Evolutionary conservation across 257 asterid genomes (phyloP).

Genomic region (Nicotiana noctiflora): DNA sequence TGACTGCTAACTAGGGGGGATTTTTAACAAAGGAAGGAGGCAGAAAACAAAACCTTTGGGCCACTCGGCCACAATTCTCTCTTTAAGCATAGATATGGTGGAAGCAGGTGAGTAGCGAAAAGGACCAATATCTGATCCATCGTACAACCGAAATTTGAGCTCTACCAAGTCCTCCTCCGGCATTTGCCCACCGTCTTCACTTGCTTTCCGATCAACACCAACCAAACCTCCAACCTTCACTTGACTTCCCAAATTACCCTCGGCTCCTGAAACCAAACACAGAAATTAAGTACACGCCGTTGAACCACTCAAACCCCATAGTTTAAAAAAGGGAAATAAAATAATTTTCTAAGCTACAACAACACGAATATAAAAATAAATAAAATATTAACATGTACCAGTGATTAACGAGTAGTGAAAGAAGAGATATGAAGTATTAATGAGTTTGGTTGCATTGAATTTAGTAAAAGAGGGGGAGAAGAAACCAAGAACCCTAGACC

Average conservation of each 20-base stretch:
- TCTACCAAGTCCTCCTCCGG: slow-evolving; percentile 51
- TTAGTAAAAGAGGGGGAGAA: not conserved
- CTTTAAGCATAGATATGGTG: slow-evolving; percentile 81
- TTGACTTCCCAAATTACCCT: not conserved
- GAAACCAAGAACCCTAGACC: slow-evolving; percentile 24
- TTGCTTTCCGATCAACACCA: not conserved
- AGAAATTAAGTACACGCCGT: not conserved
- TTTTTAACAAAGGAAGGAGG: not conserved
- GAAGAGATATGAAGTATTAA: slow-evolving; percentile 5
- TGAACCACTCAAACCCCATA: slow-evolving; percentile 1
- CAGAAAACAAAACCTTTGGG: slow-evolving; percentile 25
- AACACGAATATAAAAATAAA: not conserved
- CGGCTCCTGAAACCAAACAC: not conserved
- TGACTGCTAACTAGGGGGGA: too few relatives aligned
- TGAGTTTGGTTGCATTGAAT: not conserved
- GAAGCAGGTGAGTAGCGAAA: slow-evolving; percentile 80
- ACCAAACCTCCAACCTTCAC: not conserved
- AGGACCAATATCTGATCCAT: slow-evolving; percentile 96
- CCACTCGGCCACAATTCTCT: slow-evolving; percentile 52
- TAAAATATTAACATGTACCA: not conserved
- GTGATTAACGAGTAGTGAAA: not conserved
- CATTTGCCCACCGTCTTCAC: slow-evolving; percentile 19
- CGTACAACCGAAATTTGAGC: slow-evolving; percentile 84
- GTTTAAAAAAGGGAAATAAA: not conserved
- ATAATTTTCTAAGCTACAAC: not conserved